A percentile compares a stretch with the other conserved stretches of the same genome.
These are phyloP conservation scores for Auxenochlorella protothecoides DNA, from an alignment of 139 green algal species.

Conservation along the genomic window DNA sequence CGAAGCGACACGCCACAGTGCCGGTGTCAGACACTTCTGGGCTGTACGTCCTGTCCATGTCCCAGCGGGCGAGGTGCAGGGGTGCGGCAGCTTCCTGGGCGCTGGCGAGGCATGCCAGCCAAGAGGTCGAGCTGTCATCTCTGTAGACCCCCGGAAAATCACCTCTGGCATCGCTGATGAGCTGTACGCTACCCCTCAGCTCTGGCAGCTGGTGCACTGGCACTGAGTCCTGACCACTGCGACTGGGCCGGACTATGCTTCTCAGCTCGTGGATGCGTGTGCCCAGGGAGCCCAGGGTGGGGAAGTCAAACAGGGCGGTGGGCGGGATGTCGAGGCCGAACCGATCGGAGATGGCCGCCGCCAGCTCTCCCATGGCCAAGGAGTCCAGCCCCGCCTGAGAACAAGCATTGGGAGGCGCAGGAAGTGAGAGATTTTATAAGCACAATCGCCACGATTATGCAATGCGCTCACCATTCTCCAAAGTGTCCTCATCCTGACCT, in stretches of 20 bases:
- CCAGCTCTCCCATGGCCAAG: conserved; percentile 36
- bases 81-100: neutral
- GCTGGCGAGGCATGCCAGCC: neutral
- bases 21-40: neutral
- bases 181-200: no score
- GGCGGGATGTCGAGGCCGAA: conserved; percentile 39
- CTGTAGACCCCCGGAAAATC: no score
- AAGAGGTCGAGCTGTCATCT: no score
- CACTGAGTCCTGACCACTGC: no score
- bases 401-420: no score
- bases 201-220: no score
- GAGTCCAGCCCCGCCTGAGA: conserved; percentile 40
- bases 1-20: conserved; percentile 31
- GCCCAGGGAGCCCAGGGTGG: conserved; percentile 28
- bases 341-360: conserved; percentile 26
- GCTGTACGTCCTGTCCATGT: conserved; percentile 16
- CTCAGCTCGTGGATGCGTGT: neutral
- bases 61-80: conserved; percentile 34
- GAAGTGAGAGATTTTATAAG: no score
- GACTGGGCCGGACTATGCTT: no score
- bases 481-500: no score
- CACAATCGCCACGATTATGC: no score
- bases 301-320: conserved; percentile 66
- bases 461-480: no score
- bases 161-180: no score